Evolutionary conservation across 768 basidiomycete genomes (phyloP), one percentile per base, ranked within the genome.

Genomic region (Kondoa malvinella): DNA sequence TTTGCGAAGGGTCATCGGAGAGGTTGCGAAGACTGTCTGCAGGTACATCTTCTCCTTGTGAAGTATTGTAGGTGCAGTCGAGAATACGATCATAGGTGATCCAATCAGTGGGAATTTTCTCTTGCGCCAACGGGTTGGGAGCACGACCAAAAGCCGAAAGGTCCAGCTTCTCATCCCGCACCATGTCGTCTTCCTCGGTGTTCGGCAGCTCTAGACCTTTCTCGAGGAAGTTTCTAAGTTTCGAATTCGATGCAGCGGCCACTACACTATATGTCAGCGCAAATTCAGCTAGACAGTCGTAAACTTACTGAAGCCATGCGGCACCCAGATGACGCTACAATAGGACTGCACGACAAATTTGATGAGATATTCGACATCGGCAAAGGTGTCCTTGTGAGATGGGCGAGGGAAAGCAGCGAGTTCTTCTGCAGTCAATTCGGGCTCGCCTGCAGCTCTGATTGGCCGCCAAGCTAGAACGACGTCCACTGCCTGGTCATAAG

Each of bases 31-130:
- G 90, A 90, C 32, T 81, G 78, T 58, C 80, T 78, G 69, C 82
- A 82, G 33, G 81, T 56, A 78, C 74, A 17, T 57, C 30, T n/a
- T 63, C 34, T 40, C 68, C 26, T 76, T 74, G 57, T 76, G 74
- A 66, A 78, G 72, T 14, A 67, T 72, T 74, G 64, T 73, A 71
- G 59, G 73, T 78, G 83, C 86, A 79, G 72, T 95, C 89, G 34
- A 99, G 80, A 30, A 97, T 81, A n/a, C 92, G 85, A 73, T 94
- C 92, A n/a, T 90, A 80, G 0, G 87, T 89, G 77, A 85, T 86
- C 94, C 94, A 96, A 4, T 83, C 80, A 0, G 78, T 78, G 4
- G 91, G 89, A 31, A 69, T 68, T 21, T 56, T 21, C 3, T 66
- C 57, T 25, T 66, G 25, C 8, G 68, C 57, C 30, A 34, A 2